phyloP scores from a whole-genome alignment of 2,329 filamentous ascomycete genomes.

The Aureobasidium melanogenum region DNA sequence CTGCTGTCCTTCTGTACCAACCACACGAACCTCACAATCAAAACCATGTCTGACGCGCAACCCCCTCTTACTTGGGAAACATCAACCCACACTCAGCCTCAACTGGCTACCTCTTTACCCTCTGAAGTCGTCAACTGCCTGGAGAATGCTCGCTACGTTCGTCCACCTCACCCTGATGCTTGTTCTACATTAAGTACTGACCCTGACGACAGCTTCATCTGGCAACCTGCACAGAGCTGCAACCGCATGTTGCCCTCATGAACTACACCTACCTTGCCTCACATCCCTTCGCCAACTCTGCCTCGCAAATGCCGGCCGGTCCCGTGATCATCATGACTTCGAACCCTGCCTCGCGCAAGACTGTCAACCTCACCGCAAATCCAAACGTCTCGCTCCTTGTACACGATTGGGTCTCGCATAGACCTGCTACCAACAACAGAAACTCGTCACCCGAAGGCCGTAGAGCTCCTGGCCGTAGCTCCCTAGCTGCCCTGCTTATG shows the following conservation, averaged over 20 bases:
- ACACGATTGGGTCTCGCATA: conserved; percentile 94
- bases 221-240: conserved; percentile 74
- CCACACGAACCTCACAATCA: not conserved
- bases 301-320: conserved; percentile 39
- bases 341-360: conserved; percentile 69
- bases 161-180: conserved; percentile 16
- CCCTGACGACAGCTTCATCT: conserved; percentile 66
- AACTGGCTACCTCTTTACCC: conserved; percentile 62
- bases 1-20: not conserved
- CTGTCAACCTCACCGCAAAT: conserved; percentile 72
- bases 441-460: conserved; percentile 38
- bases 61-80: conserved; percentile 26
- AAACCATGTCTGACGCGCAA: conserved; percentile 20
- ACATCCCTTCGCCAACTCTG: conserved; percentile 50
- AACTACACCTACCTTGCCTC: conserved; percentile 88
- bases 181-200: conserved; percentile 4
- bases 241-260: conserved; percentile 93
- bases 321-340: conserved; percentile 83
- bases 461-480: conserved; percentile 44
- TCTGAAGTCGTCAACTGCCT: conserved; percentile 82
- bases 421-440: conserved; percentile 64
- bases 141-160: conserved; percentile 88
- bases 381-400: conserved; percentile 88
- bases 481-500: conserved; percentile 72
- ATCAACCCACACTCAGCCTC: conserved; percentile 64